Evolutionary conservation across 2,329 filamentous ascomycete species (phyloP).

Genomic region (Blastomyces parvus): DNA sequence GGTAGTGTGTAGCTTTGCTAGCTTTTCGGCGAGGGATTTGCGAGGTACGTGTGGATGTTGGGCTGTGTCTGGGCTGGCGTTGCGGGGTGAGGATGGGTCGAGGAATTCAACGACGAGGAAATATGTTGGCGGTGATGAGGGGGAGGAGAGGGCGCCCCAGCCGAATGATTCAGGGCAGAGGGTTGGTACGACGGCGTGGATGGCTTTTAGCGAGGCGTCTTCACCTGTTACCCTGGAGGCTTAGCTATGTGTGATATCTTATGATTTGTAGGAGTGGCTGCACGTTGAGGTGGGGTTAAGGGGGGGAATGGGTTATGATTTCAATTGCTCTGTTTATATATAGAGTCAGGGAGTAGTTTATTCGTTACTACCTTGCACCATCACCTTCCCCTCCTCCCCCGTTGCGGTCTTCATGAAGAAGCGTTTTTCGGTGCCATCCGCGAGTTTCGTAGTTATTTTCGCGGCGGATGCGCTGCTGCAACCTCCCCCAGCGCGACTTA

Average conservation of each 20-base stretch:
- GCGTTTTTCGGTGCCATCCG: slow-evolving; percentile 20
- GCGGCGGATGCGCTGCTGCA: slow-evolving; percentile 4
- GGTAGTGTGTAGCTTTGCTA: slow-evolving; percentile 69
- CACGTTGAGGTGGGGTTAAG: no score
- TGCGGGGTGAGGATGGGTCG: slow-evolving; percentile 43
- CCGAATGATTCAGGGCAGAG: slow-evolving; percentile 69
- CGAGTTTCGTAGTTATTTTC: neutral
- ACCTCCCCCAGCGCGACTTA: neutral
- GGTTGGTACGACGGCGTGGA: slow-evolving; percentile 60
- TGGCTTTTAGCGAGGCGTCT: slow-evolving; percentile 71
- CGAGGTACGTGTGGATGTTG: slow-evolving; percentile 35
- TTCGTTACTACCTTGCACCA: slow-evolving; percentile 19
- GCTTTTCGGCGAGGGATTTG: slow-evolving; percentile 59
- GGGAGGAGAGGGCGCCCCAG: slow-evolving; percentile 51
- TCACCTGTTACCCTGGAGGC: slow-evolving; percentile 49
- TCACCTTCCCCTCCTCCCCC: slow-evolving; percentile 27
- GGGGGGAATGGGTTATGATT: neutral
- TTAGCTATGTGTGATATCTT: neutral
- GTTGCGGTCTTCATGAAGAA: slow-evolving; percentile 35
- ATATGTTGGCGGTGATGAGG: slow-evolving; percentile 26
- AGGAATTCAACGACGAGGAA: slow-evolving; percentile 71
- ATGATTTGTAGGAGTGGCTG: neutral
- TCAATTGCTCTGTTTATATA: neutral
- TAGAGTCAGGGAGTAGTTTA: neutral
- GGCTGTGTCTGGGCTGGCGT: slow-evolving; percentile 17